Evolutionary conservation across 768 basidiomycete genomes (phyloP).

Genomic region (Tricholoma furcatifolium): DNA sequence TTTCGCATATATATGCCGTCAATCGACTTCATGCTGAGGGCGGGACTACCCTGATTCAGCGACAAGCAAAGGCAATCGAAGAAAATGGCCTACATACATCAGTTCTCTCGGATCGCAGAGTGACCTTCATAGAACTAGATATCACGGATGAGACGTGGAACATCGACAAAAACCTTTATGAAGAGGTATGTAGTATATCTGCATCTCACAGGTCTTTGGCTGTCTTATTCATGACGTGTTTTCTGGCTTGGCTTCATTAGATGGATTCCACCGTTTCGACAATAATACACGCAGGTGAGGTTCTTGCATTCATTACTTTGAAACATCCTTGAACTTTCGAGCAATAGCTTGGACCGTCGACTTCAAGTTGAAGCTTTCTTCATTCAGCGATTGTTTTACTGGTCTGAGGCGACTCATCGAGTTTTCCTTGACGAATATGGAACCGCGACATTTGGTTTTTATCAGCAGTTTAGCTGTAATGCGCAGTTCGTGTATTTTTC

Average conservation of each 20-base stretch:
- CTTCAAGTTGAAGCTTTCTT: slow-evolving; percentile 42
- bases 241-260: neutral
- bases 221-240: too few relatives aligned
- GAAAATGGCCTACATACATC: neutral
- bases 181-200: neutral
- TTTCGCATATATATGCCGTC: slow-evolving; percentile 28
- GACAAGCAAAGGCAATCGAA: neutral
- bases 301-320: neutral
- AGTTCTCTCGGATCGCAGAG: neutral
- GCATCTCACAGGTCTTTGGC: too few relatives aligned
- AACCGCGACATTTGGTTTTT: slow-evolving; percentile 37
- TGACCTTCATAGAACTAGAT: slow-evolving; percentile 1
- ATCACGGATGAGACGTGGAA: neutral
- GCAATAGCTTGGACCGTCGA: slow-evolving; percentile 45
- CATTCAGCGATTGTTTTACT: slow-evolving; percentile 41
- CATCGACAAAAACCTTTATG: neutral
- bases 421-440: slow-evolving; percentile 30
- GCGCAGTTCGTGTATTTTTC: neutral
- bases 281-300: slow-evolving; percentile 10
- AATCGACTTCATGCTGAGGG: slow-evolving; percentile 17
- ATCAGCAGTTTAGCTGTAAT: slow-evolving; percentile 29
- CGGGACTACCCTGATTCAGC: neutral
- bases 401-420: slow-evolving; percentile 41
- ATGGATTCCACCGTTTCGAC: neutral
- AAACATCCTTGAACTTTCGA: neutral